Percentiles rank a stretch among this genome's conserved stretches.
Evolutionary conservation across 139 green algal genomes (phyloP).

Genomic region (Edaphochlamys debaryana): DNA sequence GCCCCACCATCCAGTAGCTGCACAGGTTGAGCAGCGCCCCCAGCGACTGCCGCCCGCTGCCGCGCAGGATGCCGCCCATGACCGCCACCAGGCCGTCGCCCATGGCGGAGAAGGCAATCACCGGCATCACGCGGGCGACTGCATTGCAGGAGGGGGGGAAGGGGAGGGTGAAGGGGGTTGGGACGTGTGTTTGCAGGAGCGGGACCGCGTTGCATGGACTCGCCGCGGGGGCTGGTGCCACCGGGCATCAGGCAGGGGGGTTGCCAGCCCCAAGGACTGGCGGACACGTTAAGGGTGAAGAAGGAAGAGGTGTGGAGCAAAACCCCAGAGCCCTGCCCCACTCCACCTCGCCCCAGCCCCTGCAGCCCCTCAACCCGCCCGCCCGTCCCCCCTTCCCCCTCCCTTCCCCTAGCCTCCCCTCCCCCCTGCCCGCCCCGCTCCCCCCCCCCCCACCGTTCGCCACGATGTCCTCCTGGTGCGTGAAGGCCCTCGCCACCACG

Average conservation of each 20-base stretch:
- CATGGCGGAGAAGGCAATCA: conserved; percentile 45
- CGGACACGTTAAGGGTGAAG: no score
- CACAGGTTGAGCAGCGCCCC: conserved; percentile 60
- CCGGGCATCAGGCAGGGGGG: not conserved
- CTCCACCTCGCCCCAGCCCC: no score
- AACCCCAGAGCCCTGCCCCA: no score
- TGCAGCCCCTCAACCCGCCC: no score
- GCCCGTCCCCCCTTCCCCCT: no score
- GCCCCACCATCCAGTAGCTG: conserved; percentile 67
- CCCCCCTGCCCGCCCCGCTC: no score
- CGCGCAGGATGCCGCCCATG: conserved; percentile 58
- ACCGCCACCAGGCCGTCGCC: conserved; percentile 72
- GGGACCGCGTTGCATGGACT: not conserved
- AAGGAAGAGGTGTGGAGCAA: no score
- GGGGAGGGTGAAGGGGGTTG: not conserved
- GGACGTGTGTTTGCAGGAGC: not conserved
- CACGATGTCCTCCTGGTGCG: conserved; percentile 35
- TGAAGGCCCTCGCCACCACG: conserved; percentile 49
- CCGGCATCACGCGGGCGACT: conserved; percentile 43
- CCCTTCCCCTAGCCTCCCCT: no score
- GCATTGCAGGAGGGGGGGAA: not conserved
- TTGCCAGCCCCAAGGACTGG: not conserved
- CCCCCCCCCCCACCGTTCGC: not conserved
- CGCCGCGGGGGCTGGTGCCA: no score
- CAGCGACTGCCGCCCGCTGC: conserved; percentile 52